These are phyloP conservation scores for Cladosporium sp. DNA, from an alignment of 2,329 filamentous ascomycete species.

Conservation along the genomic window DNA sequence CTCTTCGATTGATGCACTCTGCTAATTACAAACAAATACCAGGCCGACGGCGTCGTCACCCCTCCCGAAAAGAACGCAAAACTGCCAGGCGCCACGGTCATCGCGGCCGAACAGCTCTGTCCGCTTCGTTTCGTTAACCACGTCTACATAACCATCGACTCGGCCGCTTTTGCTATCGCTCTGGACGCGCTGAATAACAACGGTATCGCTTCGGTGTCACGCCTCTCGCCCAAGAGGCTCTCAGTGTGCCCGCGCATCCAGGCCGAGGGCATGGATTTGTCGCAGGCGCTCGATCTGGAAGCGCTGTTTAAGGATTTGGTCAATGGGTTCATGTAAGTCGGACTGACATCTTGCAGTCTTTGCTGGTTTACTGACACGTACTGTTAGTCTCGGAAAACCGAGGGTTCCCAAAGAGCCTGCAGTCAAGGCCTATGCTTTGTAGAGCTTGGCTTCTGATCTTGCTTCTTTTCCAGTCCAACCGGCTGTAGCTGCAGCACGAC, in stretches of 20 bases:
- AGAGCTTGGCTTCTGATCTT: background rate
- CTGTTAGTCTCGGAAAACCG: background rate
- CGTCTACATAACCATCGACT: conserved; percentile 31
- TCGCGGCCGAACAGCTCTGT: conserved; percentile 31
- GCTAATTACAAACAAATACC: background rate
- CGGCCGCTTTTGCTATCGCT: conserved; percentile 32
- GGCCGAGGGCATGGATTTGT: conserved; percentile 19
- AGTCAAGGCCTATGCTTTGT: conserved; percentile 14
- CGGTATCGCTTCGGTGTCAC: conserved; percentile 28
- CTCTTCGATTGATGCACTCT: background rate
- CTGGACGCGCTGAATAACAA: conserved; percentile 32
- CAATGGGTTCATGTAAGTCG: conserved; percentile 17
- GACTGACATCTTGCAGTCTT: background rate
- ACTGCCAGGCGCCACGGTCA: conserved; percentile 30
- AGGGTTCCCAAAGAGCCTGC: conserved; percentile 8
- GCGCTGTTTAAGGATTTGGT: background rate
- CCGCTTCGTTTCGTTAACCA: conserved; percentile 28
- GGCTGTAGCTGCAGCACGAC: background rate
- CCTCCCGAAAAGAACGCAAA: conserved; percentile 31
- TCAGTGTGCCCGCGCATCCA: conserved; percentile 25
- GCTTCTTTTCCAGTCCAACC: background rate
- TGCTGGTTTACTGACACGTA: background rate
- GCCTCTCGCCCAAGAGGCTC: conserved; percentile 21
- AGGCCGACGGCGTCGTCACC: conserved; percentile 32
- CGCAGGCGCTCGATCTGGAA: background rate